Evolutionary conservation across 139 green algal species (phyloP).

Genomic region (Chlamydomonas sp.): DNA sequence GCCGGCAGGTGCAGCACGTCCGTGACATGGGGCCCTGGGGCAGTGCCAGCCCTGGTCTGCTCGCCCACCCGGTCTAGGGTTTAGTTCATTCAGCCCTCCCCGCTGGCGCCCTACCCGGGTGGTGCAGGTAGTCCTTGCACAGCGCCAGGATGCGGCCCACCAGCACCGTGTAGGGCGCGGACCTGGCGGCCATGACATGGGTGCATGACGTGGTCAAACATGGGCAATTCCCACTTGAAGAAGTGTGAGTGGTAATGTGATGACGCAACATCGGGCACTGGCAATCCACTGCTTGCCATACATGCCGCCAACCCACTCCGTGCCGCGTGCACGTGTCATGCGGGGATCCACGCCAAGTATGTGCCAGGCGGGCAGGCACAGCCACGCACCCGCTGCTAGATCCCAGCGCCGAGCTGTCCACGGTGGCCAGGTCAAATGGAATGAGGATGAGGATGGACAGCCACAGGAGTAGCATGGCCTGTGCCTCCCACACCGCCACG

Average conservation of each 20-base stretch:
- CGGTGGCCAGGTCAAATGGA: slow-evolving; percentile 90
- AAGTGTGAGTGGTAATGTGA: too few relatives aligned
- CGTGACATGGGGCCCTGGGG: too few relatives aligned
- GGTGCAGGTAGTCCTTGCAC: slow-evolving; percentile 74
- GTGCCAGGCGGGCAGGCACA: neutral
- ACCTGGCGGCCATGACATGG: neutral
- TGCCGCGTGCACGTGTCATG: neutral
- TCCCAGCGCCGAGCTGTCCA: slow-evolving; percentile 71
- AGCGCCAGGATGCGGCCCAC: slow-evolving; percentile 72
- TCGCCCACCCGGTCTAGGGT: too few relatives aligned
- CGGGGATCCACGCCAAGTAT: neutral
- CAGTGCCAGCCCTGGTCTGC: too few relatives aligned
- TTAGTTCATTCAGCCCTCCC: neutral
- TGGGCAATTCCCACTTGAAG: too few relatives aligned
- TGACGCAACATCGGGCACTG: too few relatives aligned
- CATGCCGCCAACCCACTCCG: too few relatives aligned
- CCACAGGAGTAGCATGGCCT: slow-evolving; percentile 93
- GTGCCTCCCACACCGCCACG: slow-evolving; percentile 74
- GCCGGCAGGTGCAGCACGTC: too few relatives aligned
- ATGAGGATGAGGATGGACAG: slow-evolving; percentile 92
- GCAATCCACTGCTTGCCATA: too few relatives aligned
- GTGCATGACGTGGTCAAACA: too few relatives aligned
- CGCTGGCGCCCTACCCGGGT: slow-evolving; percentile 45
- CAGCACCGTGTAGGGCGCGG: slow-evolving; percentile 56
- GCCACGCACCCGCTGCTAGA: neutral